Percentiles rank a stretch among this genome's conserved stretches.
These are phyloP conservation scores for Trichoderma virens DNA, from an alignment of 495 filamentous ascomycete genomes.

Conservation along the genomic window DNA sequence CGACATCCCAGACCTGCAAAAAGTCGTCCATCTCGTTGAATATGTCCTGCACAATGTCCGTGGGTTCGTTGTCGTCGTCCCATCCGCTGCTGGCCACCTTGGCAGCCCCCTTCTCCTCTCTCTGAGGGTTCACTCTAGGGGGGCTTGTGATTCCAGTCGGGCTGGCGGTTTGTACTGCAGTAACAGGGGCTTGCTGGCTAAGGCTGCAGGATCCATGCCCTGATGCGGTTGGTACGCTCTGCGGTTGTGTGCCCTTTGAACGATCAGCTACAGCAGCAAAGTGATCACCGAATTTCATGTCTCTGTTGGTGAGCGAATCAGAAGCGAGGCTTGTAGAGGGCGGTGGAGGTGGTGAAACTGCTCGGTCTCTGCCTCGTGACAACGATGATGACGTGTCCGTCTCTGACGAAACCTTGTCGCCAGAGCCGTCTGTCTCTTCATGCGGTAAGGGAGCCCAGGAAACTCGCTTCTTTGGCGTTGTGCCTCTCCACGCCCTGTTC, in stretches of 20 bases:
- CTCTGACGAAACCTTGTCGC: background rate
- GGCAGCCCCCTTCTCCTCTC: conserved; percentile 13
- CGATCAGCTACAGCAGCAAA: conserved; percentile 27
- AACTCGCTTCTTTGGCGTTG: conserved; percentile 15
- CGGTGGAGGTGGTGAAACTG: conserved; percentile 16
- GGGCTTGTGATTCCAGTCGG: no score
- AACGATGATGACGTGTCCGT: background rate
- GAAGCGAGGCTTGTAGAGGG: conserved; percentile 14
- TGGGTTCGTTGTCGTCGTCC: conserved; percentile 17
- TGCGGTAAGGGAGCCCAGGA: conserved; percentile 21
- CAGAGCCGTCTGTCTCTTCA: conserved; percentile 12
- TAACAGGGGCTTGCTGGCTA: background rate
- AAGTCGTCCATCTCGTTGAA: conserved; percentile 37
- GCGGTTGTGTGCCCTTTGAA: background rate
- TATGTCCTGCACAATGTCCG: conserved; percentile 35
- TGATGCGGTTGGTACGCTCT: background rate
- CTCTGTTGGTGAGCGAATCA: conserved; percentile 11
- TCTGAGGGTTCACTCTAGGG: background rate
- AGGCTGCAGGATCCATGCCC: conserved; percentile 10
- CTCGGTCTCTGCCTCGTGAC: background rate
- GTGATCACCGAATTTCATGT: conserved; percentile 25
- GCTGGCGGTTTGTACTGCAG: no score
- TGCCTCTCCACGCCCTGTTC: background rate
- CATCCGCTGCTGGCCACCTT: background rate
- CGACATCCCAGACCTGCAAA: conserved; percentile 32